phyloP scores from a whole-genome alignment of 805 yeast genomes.

The Diddensiella santjacobensis region DNA sequence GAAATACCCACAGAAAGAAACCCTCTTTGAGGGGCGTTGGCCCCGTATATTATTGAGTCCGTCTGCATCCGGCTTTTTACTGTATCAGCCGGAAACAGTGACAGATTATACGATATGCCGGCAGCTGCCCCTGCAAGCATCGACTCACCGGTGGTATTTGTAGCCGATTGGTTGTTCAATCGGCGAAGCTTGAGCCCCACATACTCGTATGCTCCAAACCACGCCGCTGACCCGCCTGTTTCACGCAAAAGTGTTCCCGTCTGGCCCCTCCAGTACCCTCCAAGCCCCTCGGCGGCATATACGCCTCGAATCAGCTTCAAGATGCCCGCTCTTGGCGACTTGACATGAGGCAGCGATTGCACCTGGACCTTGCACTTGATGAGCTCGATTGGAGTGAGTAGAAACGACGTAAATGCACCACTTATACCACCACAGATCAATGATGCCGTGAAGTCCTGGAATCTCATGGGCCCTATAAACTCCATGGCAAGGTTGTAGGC shows the following conservation, averaged over 20 bases:
- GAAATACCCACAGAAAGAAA: constrained; percentile 39
- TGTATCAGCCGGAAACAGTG: constrained; percentile 87
- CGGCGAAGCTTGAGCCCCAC: constrained; percentile 26
- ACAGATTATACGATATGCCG: constrained; percentile 74
- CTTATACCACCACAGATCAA: constrained; percentile 73
- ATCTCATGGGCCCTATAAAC: constrained; percentile 1
- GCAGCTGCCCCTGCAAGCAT: constrained; percentile 81
- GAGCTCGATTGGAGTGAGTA: constrained; percentile 88
- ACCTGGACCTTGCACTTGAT: constrained; percentile 88
- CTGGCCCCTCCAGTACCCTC: constrained; percentile 87
- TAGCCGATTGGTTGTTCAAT: constrained; percentile 10
- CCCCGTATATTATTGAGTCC: constrained; percentile 34
- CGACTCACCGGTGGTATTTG: constrained; percentile 45
- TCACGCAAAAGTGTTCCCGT: constrained; percentile 77
- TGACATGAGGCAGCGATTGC: constrained; percentile 33
- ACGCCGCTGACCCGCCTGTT: constrained; percentile 83
- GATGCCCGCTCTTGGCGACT: constrained; percentile 12
- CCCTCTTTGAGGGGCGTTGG: constrained; percentile 25
- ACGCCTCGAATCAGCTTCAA: constrained; percentile 41
- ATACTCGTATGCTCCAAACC: constrained; percentile 88
- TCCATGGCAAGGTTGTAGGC: constrained; percentile 22
- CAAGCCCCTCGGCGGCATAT: constrained; percentile 49
- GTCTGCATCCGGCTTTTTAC: constrained; percentile 85
- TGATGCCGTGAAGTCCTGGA: constrained; percentile 31
- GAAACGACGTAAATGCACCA: constrained; percentile 77